Evolutionary conservation across 768 basidiomycete genomes (phyloP).

Genomic region (Tubosaeta sp.): DNA sequence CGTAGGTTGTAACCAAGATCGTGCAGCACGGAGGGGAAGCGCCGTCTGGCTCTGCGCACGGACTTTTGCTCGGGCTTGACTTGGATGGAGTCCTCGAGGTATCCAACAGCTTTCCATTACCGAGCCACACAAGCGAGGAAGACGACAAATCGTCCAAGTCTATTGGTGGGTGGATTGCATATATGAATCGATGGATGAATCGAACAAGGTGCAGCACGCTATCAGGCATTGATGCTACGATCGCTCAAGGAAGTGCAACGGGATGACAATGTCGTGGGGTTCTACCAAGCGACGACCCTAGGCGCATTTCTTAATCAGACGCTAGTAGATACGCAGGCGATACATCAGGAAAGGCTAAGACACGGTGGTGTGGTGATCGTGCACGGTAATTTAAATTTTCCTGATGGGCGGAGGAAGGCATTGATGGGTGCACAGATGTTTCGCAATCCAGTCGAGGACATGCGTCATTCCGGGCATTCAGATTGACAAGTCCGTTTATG

Average conservation of each 20-base stretch:
- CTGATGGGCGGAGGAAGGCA: not conserved
- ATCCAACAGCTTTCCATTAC: constrained; percentile 85
- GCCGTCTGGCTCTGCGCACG: constrained; percentile 68
- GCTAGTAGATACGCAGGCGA: constrained; percentile 76
- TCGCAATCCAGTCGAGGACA: constrained; percentile 78
- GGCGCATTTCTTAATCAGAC: constrained; percentile 84
- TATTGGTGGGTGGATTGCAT: constrained; percentile 47
- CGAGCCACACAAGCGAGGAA: constrained; percentile 67
- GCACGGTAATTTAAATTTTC: constrained; percentile 55
- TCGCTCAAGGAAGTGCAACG: constrained; percentile 87
- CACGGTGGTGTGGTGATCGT: constrained; percentile 84
- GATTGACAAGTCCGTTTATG: constrained; percentile 74
- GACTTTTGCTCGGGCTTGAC: constrained; percentile 87
- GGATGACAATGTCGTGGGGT: constrained; percentile 89
- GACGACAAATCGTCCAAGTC: constrained; percentile 79
- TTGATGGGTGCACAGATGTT: constrained; percentile 49
- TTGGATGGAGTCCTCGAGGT: constrained; percentile 88
- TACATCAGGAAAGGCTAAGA: constrained; percentile 80
- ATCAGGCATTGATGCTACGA: constrained; percentile 80
- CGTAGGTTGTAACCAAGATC: constrained; percentile 87
- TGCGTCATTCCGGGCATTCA: constrained; percentile 85
- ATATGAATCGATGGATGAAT: constrained; percentile 4
- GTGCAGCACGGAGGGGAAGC: constrained; percentile 88
- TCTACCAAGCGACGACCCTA: constrained; percentile 86
- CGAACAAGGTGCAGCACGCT: constrained; percentile 50